These are phyloP conservation scores for Didymella pinodella DNA, from an alignment of 2,329 filamentous ascomycete genomes.

Conservation along the genomic window DNA sequence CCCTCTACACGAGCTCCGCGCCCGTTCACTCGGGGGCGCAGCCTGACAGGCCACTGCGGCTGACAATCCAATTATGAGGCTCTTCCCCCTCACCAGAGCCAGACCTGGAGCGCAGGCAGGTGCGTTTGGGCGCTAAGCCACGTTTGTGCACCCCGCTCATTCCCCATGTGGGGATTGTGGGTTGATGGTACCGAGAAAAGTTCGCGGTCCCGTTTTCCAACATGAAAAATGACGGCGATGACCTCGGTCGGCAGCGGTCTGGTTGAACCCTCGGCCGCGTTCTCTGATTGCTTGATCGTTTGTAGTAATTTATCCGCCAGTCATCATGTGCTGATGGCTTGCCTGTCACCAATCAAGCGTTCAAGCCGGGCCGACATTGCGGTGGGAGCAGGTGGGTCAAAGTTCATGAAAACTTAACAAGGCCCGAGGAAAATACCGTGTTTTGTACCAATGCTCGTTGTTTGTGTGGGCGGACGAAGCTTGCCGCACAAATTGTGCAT, in stretches of 20 bases:
- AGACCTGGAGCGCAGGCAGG: constrained; percentile 15
- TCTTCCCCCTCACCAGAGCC: constrained; percentile 17
- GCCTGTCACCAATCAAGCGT: background rate
- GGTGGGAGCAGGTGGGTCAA: background rate
- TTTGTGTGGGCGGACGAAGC: constrained; percentile 9
- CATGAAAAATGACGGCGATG: constrained; percentile 13
- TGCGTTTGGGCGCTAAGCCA: constrained; percentile 1
- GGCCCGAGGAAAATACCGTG: background rate
- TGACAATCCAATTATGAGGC: constrained; percentile 25
- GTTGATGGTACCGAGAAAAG: background rate
- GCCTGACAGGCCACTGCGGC: constrained; percentile 24
- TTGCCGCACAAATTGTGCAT: constrained; percentile 1
- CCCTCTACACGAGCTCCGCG: constrained; percentile 13
- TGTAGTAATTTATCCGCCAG: constrained; percentile 22
- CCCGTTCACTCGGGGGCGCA: constrained; percentile 17
- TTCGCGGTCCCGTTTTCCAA: constrained; percentile 10
- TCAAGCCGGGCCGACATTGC: constrained; percentile 1
- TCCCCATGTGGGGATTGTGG: constrained; percentile 17
- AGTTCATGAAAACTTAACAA: background rate
- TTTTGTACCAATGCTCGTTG: constrained; percentile 5
- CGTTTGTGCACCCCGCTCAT: constrained; percentile 12
- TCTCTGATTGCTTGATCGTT: background rate
- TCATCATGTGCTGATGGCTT: background rate
- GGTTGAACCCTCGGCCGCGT: background rate
- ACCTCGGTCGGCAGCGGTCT: constrained; percentile 15